Evolutionary conservation across 495 filamentous ascomycete genomes (phyloP), one percentile per base, ranked within the genome.

Genomic region (Cudoniella acicularis): DNA sequence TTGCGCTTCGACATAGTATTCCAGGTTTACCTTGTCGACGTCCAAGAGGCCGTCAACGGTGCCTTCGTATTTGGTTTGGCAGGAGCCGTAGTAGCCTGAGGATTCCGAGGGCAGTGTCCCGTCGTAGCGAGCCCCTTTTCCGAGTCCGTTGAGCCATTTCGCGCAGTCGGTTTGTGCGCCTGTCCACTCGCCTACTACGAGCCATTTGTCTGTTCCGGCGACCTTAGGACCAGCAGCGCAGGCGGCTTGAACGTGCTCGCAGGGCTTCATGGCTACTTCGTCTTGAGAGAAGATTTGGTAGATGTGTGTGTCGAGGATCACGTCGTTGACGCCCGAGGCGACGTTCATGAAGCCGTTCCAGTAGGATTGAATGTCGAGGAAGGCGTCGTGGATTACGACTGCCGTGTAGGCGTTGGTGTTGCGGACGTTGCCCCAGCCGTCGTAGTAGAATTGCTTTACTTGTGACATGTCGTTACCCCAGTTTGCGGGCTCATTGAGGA

Each of bases 161-260:
- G 89, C 86, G 66, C 88, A 92, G 66, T 92, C 88, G 16, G 89
- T 91, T 76, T 89, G 75, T 0, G 83, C 83, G 26, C 72, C 83
- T n/a, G 74, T 77, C 81, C 83, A 86, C 67, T 92, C 89, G 22
- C 88, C 89, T 11, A 86, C 77, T 42, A 91, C 72, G 43, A 81
- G 83, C 79, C 83, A 86, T 72, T 90, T 91, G 71, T 91, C 86
- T 2, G 76, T 76, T 45, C 76, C 70, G 21, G 72, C 63, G 21
- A 90, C 71, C 49, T 79, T 69, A 11, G 67, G 62, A 13, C 73
- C 79, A 43, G 79, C 73, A 18, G 58, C 56, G 62, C 86, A 89
- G 45, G 74, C 83, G 20, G 69, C 70, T 43, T 69, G 59, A 49
- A 86, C 68, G 50, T 88, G 85, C 6, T 68, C 56, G 49, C 75